A percentile compares a stretch with the other conserved stretches of the same genome.
Evolutionary conservation across 371 early-diverging fungal species (phyloP).

Genomic region (Mortierella sp.): DNA sequence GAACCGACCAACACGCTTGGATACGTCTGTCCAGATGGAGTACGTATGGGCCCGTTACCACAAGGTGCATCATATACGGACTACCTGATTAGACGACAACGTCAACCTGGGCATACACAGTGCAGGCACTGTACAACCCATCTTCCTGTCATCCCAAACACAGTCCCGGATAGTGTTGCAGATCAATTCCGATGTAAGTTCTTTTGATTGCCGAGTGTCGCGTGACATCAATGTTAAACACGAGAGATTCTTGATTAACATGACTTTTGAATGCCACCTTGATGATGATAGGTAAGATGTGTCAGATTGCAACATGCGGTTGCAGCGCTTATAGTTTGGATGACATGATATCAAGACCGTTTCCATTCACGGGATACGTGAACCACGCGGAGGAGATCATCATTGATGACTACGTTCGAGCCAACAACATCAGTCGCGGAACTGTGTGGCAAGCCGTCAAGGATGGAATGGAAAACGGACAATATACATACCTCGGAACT

Average conservation of each 20-base stretch:
- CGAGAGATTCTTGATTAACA: not conserved
- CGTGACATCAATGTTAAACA: too few species aligned
- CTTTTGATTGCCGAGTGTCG: too few species aligned
- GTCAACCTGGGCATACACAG: constrained; percentile 39
- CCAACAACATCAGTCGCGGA: constrained; percentile 1
- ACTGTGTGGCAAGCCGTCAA: constrained; percentile 42
- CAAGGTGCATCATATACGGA: constrained; percentile 9
- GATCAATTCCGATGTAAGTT: constrained; percentile 37
- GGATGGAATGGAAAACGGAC: constrained; percentile 27
- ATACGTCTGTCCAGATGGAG: constrained; percentile 27
- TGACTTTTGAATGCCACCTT: not conserved
- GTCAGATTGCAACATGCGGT: constrained; percentile 31
- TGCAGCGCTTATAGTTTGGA: constrained; percentile 23
- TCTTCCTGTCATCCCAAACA: constrained; percentile 18
- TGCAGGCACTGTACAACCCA: constrained; percentile 21
- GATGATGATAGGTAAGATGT: constrained; percentile 35
- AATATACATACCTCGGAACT: constrained; percentile 21
- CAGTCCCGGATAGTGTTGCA: constrained; percentile 1
- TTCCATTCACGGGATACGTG: constrained; percentile 3
- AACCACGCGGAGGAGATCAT: constrained; percentile 19
- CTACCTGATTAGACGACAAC: constrained; percentile 4
- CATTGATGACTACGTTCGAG: constrained; percentile 15
- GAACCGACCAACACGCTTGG: constrained; percentile 37
- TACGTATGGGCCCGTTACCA: constrained; percentile 28
- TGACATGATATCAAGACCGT: not conserved